phyloP scores from a whole-genome alignment of 768 basidiomycete genomes.

The Suillus alpinus region DNA sequence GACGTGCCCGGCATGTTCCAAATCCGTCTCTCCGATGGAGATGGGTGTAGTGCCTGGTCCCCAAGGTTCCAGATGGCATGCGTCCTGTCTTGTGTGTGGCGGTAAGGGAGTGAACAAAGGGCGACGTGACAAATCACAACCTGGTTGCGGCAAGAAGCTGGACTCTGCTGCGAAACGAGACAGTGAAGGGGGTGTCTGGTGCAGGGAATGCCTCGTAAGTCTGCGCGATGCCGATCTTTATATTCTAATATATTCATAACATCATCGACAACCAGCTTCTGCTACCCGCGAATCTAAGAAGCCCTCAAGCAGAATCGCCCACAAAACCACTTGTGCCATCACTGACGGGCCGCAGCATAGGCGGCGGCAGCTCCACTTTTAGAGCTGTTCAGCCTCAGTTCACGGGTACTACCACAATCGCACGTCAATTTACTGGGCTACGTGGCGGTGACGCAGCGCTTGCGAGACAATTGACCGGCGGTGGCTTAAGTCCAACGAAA shows the following conservation, averaged over 20 bases:
- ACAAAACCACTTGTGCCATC: conserved; percentile 45
- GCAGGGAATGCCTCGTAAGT: conserved; percentile 78
- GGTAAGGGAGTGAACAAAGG: conserved; percentile 50
- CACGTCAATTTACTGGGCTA: conserved; percentile 71
- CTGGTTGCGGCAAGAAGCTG: conserved; percentile 80
- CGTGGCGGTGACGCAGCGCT: conserved; percentile 37
- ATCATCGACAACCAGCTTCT: conserved; percentile 43
- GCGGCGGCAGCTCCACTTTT: conserved; percentile 18
- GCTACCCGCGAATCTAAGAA: conserved; percentile 46
- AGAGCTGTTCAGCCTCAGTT: conserved; percentile 49
- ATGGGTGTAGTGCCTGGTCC: conserved; percentile 84
- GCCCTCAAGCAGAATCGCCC: conserved; percentile 52
- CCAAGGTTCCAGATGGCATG: conserved; percentile 79
- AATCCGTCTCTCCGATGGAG: conserved; percentile 79
- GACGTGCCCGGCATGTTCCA: conserved; percentile 73
- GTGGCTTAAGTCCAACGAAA: conserved; percentile 71
- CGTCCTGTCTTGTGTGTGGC: conserved; percentile 74
- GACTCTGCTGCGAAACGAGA: conserved; percentile 82
- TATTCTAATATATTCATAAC: conserved; percentile 7
- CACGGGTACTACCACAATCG: conserved; percentile 71
- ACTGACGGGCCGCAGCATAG: conserved; percentile 38
- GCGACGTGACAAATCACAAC: conserved; percentile 53
- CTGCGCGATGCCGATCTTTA: not conserved
- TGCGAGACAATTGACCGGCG: conserved; percentile 62
- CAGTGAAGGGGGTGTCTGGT: conserved; percentile 71